Percentiles rank a stretch among this genome's conserved stretches.
phyloP scores from a whole-genome alignment of 371 early-diverging fungal species.

The Phascolomyces articulosus region DNA sequence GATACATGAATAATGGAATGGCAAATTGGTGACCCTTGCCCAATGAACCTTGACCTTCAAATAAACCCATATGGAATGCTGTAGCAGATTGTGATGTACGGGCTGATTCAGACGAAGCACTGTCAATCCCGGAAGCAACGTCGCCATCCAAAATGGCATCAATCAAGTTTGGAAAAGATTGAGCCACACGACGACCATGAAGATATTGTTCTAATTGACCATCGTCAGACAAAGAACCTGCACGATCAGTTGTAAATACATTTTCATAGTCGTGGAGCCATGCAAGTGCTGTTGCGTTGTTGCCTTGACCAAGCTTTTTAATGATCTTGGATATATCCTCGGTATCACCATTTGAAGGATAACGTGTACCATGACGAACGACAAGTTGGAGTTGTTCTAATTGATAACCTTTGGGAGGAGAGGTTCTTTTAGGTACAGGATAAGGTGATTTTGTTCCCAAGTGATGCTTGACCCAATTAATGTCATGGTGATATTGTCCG shows the following conservation, averaged over 20 bases:
- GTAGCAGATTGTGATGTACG: constrained; percentile 12
- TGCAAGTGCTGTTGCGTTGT: constrained; percentile 3
- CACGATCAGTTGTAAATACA: constrained; percentile 6
- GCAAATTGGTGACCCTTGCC: constrained; percentile 7
- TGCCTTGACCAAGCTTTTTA: constrained; percentile 7
- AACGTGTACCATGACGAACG: constrained; percentile 40
- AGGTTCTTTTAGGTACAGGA: neutral
- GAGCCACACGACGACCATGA: constrained; percentile 25
- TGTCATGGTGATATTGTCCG: constrained; percentile 10
- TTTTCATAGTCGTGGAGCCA: constrained; percentile 29
- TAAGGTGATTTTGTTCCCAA: constrained; percentile 5
- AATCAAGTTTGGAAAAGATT: constrained; percentile 18
- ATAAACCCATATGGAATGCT: constrained; percentile 10
- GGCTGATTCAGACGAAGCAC: neutral
- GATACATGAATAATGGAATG: constrained; percentile 3
- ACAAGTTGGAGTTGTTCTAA: constrained; percentile 30
- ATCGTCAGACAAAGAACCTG: constrained; percentile 16
- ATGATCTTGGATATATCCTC: constrained; percentile 15
- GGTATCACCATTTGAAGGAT: constrained; percentile 23
- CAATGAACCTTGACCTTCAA: constrained; percentile 3
- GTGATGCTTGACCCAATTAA: constrained; percentile 8
- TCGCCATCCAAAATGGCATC: constrained; percentile 8
- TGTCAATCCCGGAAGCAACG: neutral
- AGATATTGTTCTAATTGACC: constrained; percentile 33
- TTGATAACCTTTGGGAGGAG: neutral